Percentiles rank a stretch among this genome's conserved stretches.
phyloP scores from a whole-genome alignment of 169 alveolate species.

The Plasmodium gallinaceum region DNA sequence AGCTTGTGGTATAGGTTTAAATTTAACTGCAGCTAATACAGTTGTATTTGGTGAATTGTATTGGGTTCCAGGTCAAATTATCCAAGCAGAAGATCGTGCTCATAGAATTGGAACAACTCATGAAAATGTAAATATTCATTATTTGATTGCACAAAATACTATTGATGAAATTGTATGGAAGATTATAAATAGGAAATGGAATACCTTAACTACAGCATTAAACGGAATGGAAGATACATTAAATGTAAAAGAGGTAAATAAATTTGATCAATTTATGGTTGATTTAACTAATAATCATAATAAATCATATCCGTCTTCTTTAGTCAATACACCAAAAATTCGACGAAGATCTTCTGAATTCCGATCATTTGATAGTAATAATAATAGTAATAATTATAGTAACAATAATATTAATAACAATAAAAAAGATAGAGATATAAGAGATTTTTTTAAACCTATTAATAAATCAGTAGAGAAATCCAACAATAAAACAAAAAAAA shows the following conservation, averaged over 20 bases:
- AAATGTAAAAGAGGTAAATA: constrained; percentile 68
- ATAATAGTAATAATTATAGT: constrained; percentile 9
- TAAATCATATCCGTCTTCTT: constrained; percentile 68
- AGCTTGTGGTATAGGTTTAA: constrained; percentile 97
- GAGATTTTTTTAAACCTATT: constrained; percentile 39
- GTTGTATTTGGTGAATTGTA: constrained; percentile 97
- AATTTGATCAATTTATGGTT: constrained; percentile 56
- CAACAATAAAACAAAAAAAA: constrained; percentile 3
- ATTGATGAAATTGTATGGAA: constrained; percentile 89
- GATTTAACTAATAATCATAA: constrained; percentile 62
- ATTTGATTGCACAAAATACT: constrained; percentile 90
- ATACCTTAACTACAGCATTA: constrained; percentile 86
- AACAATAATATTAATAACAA: background rate
- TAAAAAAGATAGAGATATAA: constrained; percentile 39
- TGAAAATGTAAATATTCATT: constrained; percentile 87
- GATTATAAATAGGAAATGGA: constrained; percentile 86
- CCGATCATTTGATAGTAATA: background rate
- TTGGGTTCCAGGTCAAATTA: constrained; percentile 98
- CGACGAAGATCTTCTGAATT: constrained; percentile 45
- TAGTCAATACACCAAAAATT: constrained; percentile 50
- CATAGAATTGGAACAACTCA: constrained; percentile 96
- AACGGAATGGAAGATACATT: constrained; percentile 79
- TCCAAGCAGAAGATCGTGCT: constrained; percentile 98
- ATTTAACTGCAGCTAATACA: constrained; percentile 96
- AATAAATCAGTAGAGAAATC: constrained; percentile 43